phyloP scores from a whole-genome alignment of 805 yeast species.

The Candida jianshihensis region DNA sequence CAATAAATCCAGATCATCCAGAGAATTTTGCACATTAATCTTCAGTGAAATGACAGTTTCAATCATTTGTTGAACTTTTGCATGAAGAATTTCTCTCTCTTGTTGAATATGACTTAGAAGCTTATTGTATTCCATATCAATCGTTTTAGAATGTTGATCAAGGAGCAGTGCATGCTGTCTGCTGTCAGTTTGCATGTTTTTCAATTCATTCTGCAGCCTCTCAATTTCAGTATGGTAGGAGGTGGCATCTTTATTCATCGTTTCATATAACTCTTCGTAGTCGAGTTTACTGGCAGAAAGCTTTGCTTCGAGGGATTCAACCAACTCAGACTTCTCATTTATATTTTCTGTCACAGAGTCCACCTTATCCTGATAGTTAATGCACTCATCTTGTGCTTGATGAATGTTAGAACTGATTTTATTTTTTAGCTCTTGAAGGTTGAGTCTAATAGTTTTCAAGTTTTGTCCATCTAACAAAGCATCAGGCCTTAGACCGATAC shows the following conservation, averaged over 20 bases:
- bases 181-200: conserved; percentile 39
- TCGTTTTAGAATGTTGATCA: conserved; percentile 41
- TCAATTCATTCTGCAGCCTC: conserved; percentile 51
- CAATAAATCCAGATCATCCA: conserved; percentile 53
- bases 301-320: conserved; percentile 52
- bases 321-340: conserved; percentile 46
- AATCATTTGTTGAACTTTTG: conserved; percentile 50
- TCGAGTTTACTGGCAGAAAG: conserved; percentile 44
- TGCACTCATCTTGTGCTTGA: conserved; percentile 47
- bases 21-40: conserved; percentile 53
- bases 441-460: conserved; percentile 30
- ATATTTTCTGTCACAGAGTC: conserved; percentile 51
- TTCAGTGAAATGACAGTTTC: conserved; percentile 59
- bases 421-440: conserved; percentile 38
- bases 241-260: conserved; percentile 44
- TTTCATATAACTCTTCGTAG: conserved; percentile 50
- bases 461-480: conserved; percentile 31
- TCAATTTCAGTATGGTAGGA: conserved; percentile 60
- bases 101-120: conserved; percentile 38
- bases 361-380: conserved; percentile 49
- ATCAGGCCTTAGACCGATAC: conserved; percentile 39
- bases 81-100: conserved; percentile 41
- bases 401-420: conserved; percentile 39
- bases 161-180: conserved; percentile 45
- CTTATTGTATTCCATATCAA: conserved; percentile 47